Evolutionary conservation across 108 stramenopile species (phyloP).

Genomic region (Cyclostephanos invisitatus): DNA sequence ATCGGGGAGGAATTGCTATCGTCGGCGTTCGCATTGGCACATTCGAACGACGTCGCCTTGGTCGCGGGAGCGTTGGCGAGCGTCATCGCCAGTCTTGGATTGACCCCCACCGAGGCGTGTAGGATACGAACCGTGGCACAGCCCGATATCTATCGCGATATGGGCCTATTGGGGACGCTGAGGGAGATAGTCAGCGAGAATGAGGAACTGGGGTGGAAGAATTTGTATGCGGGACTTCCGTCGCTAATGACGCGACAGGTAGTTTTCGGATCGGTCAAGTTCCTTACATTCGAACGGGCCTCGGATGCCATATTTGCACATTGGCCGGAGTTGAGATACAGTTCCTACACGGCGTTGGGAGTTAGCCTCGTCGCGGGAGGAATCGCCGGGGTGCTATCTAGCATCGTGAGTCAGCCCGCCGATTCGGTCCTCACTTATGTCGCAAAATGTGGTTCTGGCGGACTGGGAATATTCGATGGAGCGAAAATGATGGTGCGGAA

Average conservation of each 20-base stretch:
- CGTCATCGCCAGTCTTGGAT: conserved; percentile 86
- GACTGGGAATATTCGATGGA: conserved; percentile 64
- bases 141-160: conserved; percentile 61
- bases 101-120: conserved; percentile 84
- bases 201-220: conserved; percentile 55
- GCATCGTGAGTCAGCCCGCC: conserved; percentile 91
- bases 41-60: conserved; percentile 79
- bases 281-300: conserved; percentile 90
- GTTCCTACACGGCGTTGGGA: conserved; percentile 65
- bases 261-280: conserved; percentile 94
- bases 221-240: conserved; percentile 87
- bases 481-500: conserved; percentile 70
- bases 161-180: conserved; percentile 73
- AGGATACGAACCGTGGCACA: conserved; percentile 91
- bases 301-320: conserved; percentile 68
- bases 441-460: conserved; percentile 55
- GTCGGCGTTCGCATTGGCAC: conserved; percentile 56
- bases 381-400: conserved; percentile 78
- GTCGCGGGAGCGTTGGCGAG: conserved; percentile 89
- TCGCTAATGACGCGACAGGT: conserved; percentile 89
- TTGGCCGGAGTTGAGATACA: conserved; percentile 63
- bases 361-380: conserved; percentile 90
- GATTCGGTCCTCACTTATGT: conserved; percentile 84
- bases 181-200: conserved; percentile 68
- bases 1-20: conserved; percentile 50